A percentile compares a stretch with the other conserved stretches of the same genome.
Evolutionary conservation across 768 basidiomycete genomes (phyloP).

Genomic region (Clavaria fumosa): DNA sequence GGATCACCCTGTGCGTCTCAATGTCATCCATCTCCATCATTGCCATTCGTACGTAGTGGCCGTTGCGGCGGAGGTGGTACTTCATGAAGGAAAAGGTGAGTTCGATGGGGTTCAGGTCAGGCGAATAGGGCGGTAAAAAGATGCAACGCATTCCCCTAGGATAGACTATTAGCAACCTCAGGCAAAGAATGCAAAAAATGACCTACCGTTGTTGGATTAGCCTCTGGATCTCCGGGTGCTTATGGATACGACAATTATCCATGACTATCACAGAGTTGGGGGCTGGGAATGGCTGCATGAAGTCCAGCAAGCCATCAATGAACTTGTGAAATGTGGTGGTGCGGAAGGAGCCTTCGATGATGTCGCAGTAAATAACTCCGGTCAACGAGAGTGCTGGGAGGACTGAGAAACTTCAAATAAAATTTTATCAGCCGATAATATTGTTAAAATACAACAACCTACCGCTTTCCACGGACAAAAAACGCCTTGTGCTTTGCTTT

Average conservation of each 20-base stretch:
- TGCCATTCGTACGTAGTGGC: conserved; percentile 5
- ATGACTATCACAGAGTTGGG: conserved; percentile 23
- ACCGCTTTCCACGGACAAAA: conserved; percentile 17
- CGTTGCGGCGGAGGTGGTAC: conserved; percentile 9
- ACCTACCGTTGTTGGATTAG: conserved; percentile 19
- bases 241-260: conserved; percentile 25
- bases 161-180: background rate
- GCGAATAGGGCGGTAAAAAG: conserved; percentile 8
- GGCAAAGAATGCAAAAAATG: no score
- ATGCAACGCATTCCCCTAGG: conserved; percentile 8
- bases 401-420: conserved; percentile 6
- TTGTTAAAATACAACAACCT: conserved; percentile 1
- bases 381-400: conserved; percentile 5
- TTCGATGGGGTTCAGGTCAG: conserved; percentile 8
- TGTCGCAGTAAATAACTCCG: conserved; percentile 5
- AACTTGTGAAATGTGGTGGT: conserved; percentile 4
- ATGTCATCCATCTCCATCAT: conserved; percentile 8
- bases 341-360: conserved; percentile 6
- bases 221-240: conserved; percentile 14
- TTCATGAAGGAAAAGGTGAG: conserved; percentile 18
- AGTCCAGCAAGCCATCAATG: conserved; percentile 3
- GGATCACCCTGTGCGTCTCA: conserved; percentile 12
- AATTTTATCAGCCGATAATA: no score
- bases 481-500: conserved; percentile 13
- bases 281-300: conserved; percentile 16